Evolutionary conservation across 2,329 filamentous ascomycete genomes (phyloP).

Genomic region (Fusarium irregulare): DNA sequence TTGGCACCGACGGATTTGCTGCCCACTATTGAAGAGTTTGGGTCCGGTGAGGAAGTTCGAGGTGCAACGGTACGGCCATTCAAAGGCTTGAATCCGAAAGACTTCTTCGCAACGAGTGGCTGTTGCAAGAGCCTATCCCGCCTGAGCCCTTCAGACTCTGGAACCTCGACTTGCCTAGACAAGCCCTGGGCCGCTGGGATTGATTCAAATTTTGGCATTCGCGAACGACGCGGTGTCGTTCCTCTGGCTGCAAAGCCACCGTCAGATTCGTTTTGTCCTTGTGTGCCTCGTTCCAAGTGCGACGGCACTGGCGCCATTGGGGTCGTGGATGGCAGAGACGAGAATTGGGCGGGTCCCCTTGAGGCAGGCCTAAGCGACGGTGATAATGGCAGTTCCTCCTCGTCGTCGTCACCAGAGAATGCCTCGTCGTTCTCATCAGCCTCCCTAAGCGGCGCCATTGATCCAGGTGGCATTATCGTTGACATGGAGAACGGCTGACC

Average conservation of each 20-base stretch:
- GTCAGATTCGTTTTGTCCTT: slow-evolving; percentile 34
- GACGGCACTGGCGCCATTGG: slow-evolving; percentile 57
- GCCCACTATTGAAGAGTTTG: slow-evolving; percentile 2
- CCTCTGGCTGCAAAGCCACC: neutral
- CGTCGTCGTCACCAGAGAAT: slow-evolving; percentile 45
- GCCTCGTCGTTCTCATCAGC: slow-evolving; percentile 45
- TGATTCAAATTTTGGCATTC: slow-evolving; percentile 11
- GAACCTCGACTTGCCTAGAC: neutral
- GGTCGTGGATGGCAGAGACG: slow-evolving; percentile 55
- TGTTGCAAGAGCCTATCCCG: slow-evolving; percentile 6
- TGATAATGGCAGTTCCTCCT: slow-evolving; percentile 34
- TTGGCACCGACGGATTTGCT: slow-evolving; percentile 39
- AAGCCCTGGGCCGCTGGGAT: neutral
- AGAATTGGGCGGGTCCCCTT: slow-evolving; percentile 35
- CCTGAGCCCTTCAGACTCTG: slow-evolving; percentile 2
- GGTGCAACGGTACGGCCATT: slow-evolving; percentile 18
- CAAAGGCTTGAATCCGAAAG: slow-evolving; percentile 19
- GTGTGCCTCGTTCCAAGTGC: slow-evolving; percentile 55
- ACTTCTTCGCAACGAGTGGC: slow-evolving; percentile 15
- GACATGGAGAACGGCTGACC: slow-evolving; percentile 54
- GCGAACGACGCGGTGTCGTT: slow-evolving; percentile 5
- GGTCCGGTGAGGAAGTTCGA: slow-evolving; percentile 23
- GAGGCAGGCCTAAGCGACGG: slow-evolving; percentile 38
- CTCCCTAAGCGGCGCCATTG: slow-evolving; percentile 50
- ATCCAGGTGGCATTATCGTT: slow-evolving; percentile 44